Base-by-base conservation (phyloP, 805 yeast species). In the Candida endomychidarum region DNA sequence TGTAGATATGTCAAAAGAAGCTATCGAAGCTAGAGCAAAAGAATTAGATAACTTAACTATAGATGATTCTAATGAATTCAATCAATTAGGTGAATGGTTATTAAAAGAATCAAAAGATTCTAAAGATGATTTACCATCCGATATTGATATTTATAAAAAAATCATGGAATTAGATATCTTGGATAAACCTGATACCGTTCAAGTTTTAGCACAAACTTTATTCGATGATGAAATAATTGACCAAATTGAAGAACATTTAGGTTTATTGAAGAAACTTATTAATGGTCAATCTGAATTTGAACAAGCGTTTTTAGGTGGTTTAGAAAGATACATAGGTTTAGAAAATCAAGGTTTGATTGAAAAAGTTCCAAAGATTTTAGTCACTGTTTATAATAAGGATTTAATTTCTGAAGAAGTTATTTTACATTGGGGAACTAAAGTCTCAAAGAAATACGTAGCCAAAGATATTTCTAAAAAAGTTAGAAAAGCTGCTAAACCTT, bases 1-100 rank as follows among this genome's bases (percentile, higher is more conserved):
- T 14, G 96, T 90, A 30, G 99, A 91, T 64, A 87, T 90, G 78
- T 86, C 96, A 35, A 93, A 86, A 63, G 98, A 89, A 68, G 98
- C 98, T 43, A 87, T 91, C 49, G 82, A 84, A 59, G 88, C 86
- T 33, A 86, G 99, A 68, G 96, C 96, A 32, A 70, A 80, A 54
- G 95, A 86, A 61, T 74, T 89, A 50, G 95, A 88, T 65, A 88
- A 81, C 17, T 69, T 78, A 43, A 54, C 67, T 30, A 61, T 75
- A 43, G 65, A 62, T 45, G 77, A 67, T 34, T 75, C 72, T 44
- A 74, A 70, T 46, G 47, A 40, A 12, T 83, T 78, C 62, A 84
- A 82, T 48, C 81, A 83, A 56, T 84, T 86, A 44, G 99, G 98
- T 56, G 89, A 83, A 58, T 91, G 98, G 98, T 69, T 89, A 47